A percentile compares a stretch with the other conserved stretches of the same genome.
Evolutionary conservation across 768 basidiomycete genomes (phyloP).

Genomic region (Rhizopogon vinicolor): DNA sequence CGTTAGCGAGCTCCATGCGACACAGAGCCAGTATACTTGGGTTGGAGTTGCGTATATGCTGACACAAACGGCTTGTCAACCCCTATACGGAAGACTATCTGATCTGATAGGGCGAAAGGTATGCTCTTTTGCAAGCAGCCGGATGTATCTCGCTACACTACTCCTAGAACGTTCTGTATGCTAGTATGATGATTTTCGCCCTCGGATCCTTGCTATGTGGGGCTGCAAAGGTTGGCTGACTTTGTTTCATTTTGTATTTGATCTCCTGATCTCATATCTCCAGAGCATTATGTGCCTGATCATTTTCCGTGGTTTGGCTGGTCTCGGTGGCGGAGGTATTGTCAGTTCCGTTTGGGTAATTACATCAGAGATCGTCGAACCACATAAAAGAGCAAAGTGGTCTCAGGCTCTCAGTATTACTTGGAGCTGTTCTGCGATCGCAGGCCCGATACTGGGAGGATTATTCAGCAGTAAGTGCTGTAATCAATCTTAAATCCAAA

Average conservation of each 20-base stretch:
- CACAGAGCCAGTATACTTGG: slow-evolving; percentile 78
- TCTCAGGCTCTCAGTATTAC: slow-evolving; percentile 81
- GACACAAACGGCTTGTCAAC: slow-evolving; percentile 82
- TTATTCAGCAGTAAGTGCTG: slow-evolving; percentile 64
- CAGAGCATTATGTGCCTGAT: slow-evolving; percentile 58
- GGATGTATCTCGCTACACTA: background rate
- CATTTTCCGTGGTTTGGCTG: slow-evolving; percentile 58
- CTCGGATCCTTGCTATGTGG: slow-evolving; percentile 80
- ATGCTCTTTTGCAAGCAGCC: slow-evolving; percentile 11
- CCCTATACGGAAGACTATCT: slow-evolving; percentile 75
- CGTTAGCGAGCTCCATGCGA: slow-evolving; percentile 59
- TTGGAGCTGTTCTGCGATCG: slow-evolving; percentile 83
- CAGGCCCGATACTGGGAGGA: slow-evolving; percentile 81
- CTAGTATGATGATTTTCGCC: slow-evolving; percentile 71
- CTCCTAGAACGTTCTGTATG: slow-evolving; percentile 59
- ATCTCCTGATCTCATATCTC: slow-evolving; percentile 12
- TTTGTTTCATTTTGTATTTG: slow-evolving; percentile 10
- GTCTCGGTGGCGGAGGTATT: slow-evolving; percentile 85
- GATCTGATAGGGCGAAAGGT: slow-evolving; percentile 82
- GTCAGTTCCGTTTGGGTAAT: slow-evolving; percentile 85
- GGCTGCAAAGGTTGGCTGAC: slow-evolving; percentile 51
- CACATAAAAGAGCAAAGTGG: slow-evolving; percentile 70
- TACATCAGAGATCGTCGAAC: slow-evolving; percentile 78
- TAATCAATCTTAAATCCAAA: slow-evolving; percentile 9
- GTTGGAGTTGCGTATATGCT: slow-evolving; percentile 82